Evolutionary conservation across 331 rosid species (phyloP).

Genomic region (Pyracantha coccinea): DNA sequence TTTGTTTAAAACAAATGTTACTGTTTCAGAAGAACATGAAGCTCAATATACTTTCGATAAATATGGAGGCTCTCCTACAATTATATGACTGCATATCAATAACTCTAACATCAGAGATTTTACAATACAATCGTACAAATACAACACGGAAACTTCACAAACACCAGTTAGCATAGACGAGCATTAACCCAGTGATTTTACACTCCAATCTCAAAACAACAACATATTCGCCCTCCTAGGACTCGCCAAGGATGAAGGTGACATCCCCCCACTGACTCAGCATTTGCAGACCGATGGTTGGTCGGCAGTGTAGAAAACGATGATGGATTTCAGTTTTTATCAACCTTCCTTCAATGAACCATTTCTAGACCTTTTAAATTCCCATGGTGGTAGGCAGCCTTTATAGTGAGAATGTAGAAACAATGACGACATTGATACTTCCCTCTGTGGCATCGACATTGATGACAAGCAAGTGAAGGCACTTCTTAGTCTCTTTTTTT

Average conservation of each 20-base stretch:
- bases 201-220: slow-evolving; percentile 13
- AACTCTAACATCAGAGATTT: not conserved
- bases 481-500: slow-evolving; percentile 58
- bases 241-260: slow-evolving; percentile 13
- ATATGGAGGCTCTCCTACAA: not conserved
- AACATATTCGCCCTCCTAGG: slow-evolving; percentile 15
- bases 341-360: slow-evolving; percentile 52
- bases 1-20: too few species aligned
- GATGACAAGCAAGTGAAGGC: slow-evolving; percentile 75
- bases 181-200: not conserved
- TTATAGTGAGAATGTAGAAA: slow-evolving; percentile 88
- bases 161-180: slow-evolving; percentile 9
- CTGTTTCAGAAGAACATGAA: not conserved
- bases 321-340: slow-evolving; percentile 16
- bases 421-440: slow-evolving; percentile 82
- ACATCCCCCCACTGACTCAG: slow-evolving; percentile 13
- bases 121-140: slow-evolving; percentile 21
- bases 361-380: slow-evolving; percentile 61
- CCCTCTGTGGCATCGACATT: slow-evolving; percentile 62
- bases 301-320: slow-evolving; percentile 1
- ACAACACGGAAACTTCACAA: slow-evolving; percentile 27
- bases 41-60: not conserved
- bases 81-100: slow-evolving; percentile 19
- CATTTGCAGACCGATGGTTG: slow-evolving; percentile 16
- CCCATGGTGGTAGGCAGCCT: slow-evolving; percentile 92